These are phyloP conservation scores for Parasitella parasitica DNA, from an alignment of 371 early-diverging fungal species.

Conservation along the genomic window DNA sequence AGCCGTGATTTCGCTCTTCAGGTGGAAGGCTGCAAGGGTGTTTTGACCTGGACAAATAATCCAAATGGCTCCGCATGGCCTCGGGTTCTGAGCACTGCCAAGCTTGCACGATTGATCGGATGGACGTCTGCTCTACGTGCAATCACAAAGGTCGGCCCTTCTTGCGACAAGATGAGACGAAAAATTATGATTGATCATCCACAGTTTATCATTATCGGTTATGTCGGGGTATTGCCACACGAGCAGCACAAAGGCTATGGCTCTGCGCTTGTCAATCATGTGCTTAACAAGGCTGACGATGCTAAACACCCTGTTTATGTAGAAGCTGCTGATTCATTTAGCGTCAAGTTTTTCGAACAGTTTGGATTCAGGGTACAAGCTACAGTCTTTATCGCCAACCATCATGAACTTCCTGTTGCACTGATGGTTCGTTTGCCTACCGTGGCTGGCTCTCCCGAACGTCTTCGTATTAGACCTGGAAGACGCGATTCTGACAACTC, in stretches of 20 bases:
- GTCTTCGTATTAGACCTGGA: conserved; percentile 42
- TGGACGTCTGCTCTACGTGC: conserved; percentile 35
- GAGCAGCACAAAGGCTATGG: conserved; percentile 50
- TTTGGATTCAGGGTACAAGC: conserved; percentile 37
- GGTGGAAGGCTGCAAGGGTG: conserved; percentile 50
- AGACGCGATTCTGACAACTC: conserved; percentile 34
- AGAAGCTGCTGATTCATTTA: conserved; percentile 84
- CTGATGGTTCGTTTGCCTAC: conserved; percentile 40
- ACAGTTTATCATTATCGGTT: conserved; percentile 36
- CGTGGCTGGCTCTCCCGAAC: conserved; percentile 16
- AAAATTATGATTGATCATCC: conserved; percentile 29
- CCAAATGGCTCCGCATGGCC: conserved; percentile 29
- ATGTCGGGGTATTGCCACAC: conserved; percentile 43
- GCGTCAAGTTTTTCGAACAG: conserved; percentile 63
- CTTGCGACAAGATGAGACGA: conserved; percentile 35
- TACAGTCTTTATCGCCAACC: conserved; percentile 21
- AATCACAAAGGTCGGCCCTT: conserved; percentile 29
- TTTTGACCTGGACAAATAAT: conserved; percentile 41
- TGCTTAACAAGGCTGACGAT: conserved; percentile 58
- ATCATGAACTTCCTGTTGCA: conserved; percentile 25
- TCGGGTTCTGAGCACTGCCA: conserved; percentile 25
- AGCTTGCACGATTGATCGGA: conserved; percentile 37
- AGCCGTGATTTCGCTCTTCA: conserved; percentile 46
- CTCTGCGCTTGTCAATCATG: conserved; percentile 32
- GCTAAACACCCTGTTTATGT: conserved; percentile 85